These are phyloP conservation scores for Lobosporangium transversale DNA, from an alignment of 192 early-diverging fungal species.

Conservation along the genomic window DNA sequence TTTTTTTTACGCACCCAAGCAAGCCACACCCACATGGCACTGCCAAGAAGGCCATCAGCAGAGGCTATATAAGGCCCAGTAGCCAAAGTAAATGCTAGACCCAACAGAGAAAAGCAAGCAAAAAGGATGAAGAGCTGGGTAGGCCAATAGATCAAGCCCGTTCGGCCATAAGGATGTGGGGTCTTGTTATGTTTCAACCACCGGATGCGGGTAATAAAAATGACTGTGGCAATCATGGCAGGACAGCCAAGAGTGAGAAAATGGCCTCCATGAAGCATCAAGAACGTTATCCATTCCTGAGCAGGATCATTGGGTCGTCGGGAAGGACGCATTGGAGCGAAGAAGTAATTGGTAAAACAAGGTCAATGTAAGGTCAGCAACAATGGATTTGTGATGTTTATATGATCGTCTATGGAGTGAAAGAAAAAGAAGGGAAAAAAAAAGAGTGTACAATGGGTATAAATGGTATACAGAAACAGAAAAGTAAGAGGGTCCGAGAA, in stretches of 20 bases:
- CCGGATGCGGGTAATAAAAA: constrained; percentile 10
- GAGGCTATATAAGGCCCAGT: constrained; percentile 20
- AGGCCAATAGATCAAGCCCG: constrained; percentile 32
- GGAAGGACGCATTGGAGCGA: background rate
- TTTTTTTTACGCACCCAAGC: constrained; percentile 24
- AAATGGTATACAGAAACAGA: background rate
- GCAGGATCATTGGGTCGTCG: background rate
- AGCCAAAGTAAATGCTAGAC: constrained; percentile 15
- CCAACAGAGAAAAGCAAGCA: constrained; percentile 4
- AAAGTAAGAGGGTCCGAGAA: background rate
- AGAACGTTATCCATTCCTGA: constrained; percentile 16
- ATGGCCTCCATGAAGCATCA: constrained; percentile 22
- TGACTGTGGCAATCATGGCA: constrained; percentile 7
- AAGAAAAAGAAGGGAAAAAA: background rate
- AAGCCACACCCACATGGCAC: constrained; percentile 9
- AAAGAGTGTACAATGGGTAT: background rate
- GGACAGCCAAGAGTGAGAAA: constrained; percentile 16
- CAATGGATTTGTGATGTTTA: too few species aligned
- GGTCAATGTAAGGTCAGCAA: too few species aligned
- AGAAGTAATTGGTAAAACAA: background rate
- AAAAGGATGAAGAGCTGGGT: constrained; percentile 16
- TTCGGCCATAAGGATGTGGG: constrained; percentile 33
- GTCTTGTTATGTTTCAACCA: constrained; percentile 10
- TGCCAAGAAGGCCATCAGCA: constrained; percentile 28
- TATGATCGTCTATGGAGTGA: too few species aligned